Base-by-base conservation (phyloP, 441 rosid species). In the Jatropha multifida region DNA sequence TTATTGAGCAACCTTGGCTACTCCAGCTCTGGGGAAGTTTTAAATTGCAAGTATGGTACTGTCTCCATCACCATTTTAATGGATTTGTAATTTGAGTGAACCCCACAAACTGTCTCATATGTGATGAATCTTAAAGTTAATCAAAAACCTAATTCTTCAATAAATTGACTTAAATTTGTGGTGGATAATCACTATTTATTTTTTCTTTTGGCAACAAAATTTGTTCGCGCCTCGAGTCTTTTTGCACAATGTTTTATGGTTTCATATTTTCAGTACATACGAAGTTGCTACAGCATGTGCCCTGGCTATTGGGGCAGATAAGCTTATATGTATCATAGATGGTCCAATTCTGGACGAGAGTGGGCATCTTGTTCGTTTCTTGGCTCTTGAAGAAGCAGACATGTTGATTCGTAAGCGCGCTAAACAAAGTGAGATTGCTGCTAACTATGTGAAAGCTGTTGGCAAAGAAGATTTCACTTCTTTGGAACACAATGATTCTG, bases 271-370 rank as follows among this genome's bases (percentile, higher is more conserved):
- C 92, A 94, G 98, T 90, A 93, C 96, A 58, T 94, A 91, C 76
- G 99, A 94, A 87, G 97, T 94, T 63, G 98, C 99, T 71, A 94
- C 99, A 27, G 98, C 99, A 32, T 94, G 99, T 87, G 99, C 99
- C 61, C 81, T 91, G 73, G 97, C 99, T 62, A 88, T 94, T 83
- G 94, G 88, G 68, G 99, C 98, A 73, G 97, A 94, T 80, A 94
- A 94, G 83, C 99, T 94, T 84, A 91, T 94, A 68, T 91, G 97
- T 78, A 78, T 91, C 66, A 87, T 91, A 80, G 98, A 94, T 73
- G 99, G 97, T 77, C 97, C 97, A n/a, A 89, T 94, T 79, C 81
- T 85, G 44, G 97, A 94, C 74, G 97, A 91, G 81, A 87, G 81
- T 79, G 93, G 91, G 48, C 97, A 82, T 80, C 96, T 90, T 69